Evolutionary conservation across 2,329 filamentous ascomycete genomes (phyloP), one percentile per base, ranked within the genome.

Genomic region (Sphaerulina populicola): DNA sequence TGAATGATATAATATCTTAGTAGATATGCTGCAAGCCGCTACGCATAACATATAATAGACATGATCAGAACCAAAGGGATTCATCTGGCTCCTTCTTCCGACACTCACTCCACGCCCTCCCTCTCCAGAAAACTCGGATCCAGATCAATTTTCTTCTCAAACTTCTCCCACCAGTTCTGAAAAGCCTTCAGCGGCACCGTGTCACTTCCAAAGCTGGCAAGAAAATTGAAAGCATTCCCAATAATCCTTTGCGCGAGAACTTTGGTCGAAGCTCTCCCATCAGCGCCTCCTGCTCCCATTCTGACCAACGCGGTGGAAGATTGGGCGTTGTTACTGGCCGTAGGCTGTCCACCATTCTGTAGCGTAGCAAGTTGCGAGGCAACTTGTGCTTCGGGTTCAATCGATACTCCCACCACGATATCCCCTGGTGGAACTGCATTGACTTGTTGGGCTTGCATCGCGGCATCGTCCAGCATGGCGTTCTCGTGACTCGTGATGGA

Each of bases 161-260:
- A 98, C 71, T 96, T 97, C 54, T 77, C 79, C 93, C 94, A 98
- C 93, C 94, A 98, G 52, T 94, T 88, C 71, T 94, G 85, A 68
- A 98, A 98, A 4, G 86, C 88, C 71, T 87, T 93, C 57, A 98
- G 71, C n/a, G 93, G 90, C 21, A 98, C 87, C 10, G 94, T 85
- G 67, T 97, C 91, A 41, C 85, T 79, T 0, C 85, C 85, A 74
- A 94, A 97, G 62, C 88, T 86, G 3, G 91, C 82, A 51, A 98
- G 74, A 68, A 95, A 97, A 70, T 98, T 96, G 70, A 97, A 98
- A 11, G 91, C 93, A 69, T 96, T 95, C 62, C 88, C 85, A 62
- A 98, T 97, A 61, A 98, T 96, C 57, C 88, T 77, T 71, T 97
- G 89, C 29, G 93, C 93, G 21, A 98, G 76, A 2, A 88, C 73